phyloP scores from a whole-genome alignment of 1,284 basidiomycete genomes.

The Taiwanofungus camphoratus region DNA sequence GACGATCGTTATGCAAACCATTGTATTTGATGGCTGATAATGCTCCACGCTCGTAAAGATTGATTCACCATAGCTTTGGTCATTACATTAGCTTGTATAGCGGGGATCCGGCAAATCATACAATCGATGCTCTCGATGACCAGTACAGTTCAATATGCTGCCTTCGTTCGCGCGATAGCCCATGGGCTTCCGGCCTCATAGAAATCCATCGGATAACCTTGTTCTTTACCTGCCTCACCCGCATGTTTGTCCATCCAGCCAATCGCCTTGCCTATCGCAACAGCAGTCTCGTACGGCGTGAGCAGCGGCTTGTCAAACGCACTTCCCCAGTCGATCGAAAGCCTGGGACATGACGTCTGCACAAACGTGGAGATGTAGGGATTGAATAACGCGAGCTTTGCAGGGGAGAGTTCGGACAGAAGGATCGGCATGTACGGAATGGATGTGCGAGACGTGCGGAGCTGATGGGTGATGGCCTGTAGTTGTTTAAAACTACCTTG shows the following conservation, averaged over 20 bases:
- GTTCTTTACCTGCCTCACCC: slow-evolving; percentile 26
- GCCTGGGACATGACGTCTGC: slow-evolving; percentile 92
- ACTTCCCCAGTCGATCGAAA: slow-evolving; percentile 98
- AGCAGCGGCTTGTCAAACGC: slow-evolving; percentile 89
- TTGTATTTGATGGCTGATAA: not conserved
- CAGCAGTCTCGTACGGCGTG: slow-evolving; percentile 91
- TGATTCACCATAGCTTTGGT: too few species aligned
- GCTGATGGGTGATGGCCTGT: slow-evolving; percentile 74
- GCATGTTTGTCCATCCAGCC: slow-evolving; percentile 56
- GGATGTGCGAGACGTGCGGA: slow-evolving; percentile 43
- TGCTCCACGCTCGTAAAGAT: too few species aligned
- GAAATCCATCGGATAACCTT: slow-evolving; percentile 94
- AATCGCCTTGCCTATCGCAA: slow-evolving; percentile 70
- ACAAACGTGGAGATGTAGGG: slow-evolving; percentile 83
- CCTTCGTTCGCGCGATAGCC: slow-evolving; percentile 55
- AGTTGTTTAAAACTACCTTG: slow-evolving; percentile 92
- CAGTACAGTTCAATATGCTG: slow-evolving; percentile 29
- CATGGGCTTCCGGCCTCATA: slow-evolving; percentile 76
- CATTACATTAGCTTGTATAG: too few species aligned
- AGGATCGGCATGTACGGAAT: slow-evolving; percentile 86
- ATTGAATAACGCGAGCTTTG: slow-evolving; percentile 84
- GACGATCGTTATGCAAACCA: not conserved
- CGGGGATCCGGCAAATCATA: too few species aligned
- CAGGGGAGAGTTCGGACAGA: slow-evolving; percentile 92
- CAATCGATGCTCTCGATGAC: too few species aligned